Conservation (phyloP, 1,139 yeast genomes). For the Sugiyamaella grinbergsii region DNA sequence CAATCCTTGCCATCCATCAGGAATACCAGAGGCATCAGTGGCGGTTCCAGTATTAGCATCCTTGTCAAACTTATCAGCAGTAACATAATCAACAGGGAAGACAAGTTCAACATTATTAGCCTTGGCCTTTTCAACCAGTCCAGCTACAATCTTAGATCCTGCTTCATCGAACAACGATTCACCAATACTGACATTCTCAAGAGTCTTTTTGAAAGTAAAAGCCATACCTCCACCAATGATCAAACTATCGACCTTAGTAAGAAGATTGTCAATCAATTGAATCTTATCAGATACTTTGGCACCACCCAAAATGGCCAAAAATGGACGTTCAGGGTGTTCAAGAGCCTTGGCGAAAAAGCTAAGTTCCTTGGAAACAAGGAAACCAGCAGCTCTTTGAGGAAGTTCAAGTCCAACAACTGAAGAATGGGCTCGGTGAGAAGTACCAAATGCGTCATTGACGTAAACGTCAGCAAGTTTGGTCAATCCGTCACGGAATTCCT, state of each 20-base stretch:
- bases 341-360: constrained; percentile 95
- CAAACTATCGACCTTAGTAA: constrained; percentile 88
- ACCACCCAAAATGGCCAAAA: constrained; percentile 97
- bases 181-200: constrained; percentile 82
- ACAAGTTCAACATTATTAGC: constrained; percentile 88
- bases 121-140: constrained; percentile 91
- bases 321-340: constrained; percentile 95
- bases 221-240: constrained; percentile 99
- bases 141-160: constrained; percentile 90
- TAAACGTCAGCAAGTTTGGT: constrained; percentile 92
- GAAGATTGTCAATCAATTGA: constrained; percentile 93
- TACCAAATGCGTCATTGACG: constrained; percentile 96
- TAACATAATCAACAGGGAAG: constrained; percentile 90
- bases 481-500: constrained; percentile 80
- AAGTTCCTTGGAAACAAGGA: constrained; percentile 95
- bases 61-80: constrained; percentile 89
- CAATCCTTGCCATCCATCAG: constrained; percentile 92
- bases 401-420: constrained; percentile 96
- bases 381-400: constrained; percentile 95
- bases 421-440: constrained; percentile 99
- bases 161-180: constrained; percentile 85
- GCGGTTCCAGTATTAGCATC: constrained; percentile 84
- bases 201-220: constrained; percentile 92
- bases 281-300: constrained; percentile 98
- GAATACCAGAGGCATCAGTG: constrained; percentile 83